Evolutionary conservation across 495 filamentous ascomycete genomes (phyloP).

Genomic region (Halenospora varia): DNA sequence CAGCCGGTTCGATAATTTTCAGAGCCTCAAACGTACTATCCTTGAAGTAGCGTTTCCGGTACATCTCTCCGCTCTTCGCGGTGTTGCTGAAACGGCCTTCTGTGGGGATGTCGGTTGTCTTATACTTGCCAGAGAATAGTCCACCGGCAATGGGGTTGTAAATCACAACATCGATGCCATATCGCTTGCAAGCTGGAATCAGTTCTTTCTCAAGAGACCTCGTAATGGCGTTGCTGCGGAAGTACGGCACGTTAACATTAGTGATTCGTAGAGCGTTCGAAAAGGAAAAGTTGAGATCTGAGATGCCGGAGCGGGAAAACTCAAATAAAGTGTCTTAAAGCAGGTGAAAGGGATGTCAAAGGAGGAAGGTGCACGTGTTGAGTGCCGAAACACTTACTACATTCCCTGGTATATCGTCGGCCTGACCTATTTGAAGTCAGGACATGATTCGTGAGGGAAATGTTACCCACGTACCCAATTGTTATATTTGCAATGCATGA

Average conservation of each 20-base stretch:
- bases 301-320: too few relatives aligned
- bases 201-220: slow-evolving; percentile 79
- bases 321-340: too few relatives aligned
- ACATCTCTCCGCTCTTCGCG: slow-evolving; percentile 53
- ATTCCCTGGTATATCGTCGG: slow-evolving; percentile 60
- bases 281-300: too few relatives aligned
- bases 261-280: too few relatives aligned
- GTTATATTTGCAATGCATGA: slow-evolving; percentile 73
- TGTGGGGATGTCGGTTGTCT: slow-evolving; percentile 59
- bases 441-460: too few relatives aligned
- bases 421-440: slow-evolving; percentile 48
- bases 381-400: slow-evolving; percentile 57
- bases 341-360: slow-evolving; percentile 43
- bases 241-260: too few relatives aligned
- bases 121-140: slow-evolving; percentile 82
- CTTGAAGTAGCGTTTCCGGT: slow-evolving; percentile 77
- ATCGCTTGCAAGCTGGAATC: slow-evolving; percentile 73
- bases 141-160: slow-evolving; percentile 90
- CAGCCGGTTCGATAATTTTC: slow-evolving; percentile 65
- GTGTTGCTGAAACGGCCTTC: slow-evolving; percentile 68
- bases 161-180: slow-evolving; percentile 82
- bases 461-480: slow-evolving; percentile 62
- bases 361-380: too few relatives aligned
- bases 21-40: slow-evolving; percentile 76
- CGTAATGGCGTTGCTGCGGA: slow-evolving; percentile 66